These are phyloP conservation scores for Scheffersomyces insectosa DNA, from an alignment of 1,139 yeast species.

Conservation along the genomic window DNA sequence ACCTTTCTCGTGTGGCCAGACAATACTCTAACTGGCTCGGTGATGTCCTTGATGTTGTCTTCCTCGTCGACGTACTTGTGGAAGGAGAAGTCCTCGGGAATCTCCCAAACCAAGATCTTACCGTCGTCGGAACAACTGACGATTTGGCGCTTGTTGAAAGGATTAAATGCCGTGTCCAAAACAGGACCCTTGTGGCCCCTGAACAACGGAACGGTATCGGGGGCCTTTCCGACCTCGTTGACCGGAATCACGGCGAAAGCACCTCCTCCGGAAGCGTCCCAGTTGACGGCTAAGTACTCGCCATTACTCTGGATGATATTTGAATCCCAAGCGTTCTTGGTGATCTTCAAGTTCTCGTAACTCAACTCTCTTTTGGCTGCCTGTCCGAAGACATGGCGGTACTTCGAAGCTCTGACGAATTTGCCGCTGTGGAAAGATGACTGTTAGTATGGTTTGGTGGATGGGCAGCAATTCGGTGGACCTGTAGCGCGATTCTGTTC, in stretches of 20 bases:
- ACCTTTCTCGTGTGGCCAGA: conserved; percentile 91
- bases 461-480: too few species aligned
- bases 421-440: conserved; percentile 59
- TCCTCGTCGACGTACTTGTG: conserved; percentile 59
- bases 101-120: conserved; percentile 80
- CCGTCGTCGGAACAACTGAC: conserved; percentile 94
- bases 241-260: conserved; percentile 93
- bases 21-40: conserved; percentile 64
- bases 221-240: conserved; percentile 86
- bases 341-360: conserved; percentile 81
- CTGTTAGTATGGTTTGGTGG: conserved; percentile 8
- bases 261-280: conserved; percentile 97
- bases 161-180: conserved; percentile 91
- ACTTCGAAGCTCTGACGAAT: conserved; percentile 94
- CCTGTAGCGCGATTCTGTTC: too few species aligned
- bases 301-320: conserved; percentile 81
- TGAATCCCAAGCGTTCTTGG: conserved; percentile 96
- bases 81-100: conserved; percentile 78
- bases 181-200: conserved; percentile 97
- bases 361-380: conserved; percentile 83
- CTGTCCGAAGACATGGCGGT: conserved; percentile 95
- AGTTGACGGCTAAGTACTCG: conserved; percentile 79
- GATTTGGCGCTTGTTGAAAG: conserved; percentile 73
- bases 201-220: conserved; percentile 88
- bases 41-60: conserved; percentile 66